Evolutionary conservation across 148 eudicot genomes (phyloP).

Genomic region (Rheum nobile): DNA sequence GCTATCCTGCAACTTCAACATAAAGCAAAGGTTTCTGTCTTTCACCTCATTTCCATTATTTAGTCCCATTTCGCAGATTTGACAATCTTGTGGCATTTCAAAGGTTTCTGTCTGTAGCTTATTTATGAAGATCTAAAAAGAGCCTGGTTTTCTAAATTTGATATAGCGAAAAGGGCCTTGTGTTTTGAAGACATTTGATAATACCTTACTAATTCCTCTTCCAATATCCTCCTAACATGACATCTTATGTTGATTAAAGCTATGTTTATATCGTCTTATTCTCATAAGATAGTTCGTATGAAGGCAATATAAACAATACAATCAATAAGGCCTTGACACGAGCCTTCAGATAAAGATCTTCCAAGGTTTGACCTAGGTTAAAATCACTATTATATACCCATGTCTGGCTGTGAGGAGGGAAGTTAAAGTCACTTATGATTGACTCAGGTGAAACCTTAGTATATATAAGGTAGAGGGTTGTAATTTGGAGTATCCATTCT

Average conservation of each 20-base stretch:
- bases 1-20: conserved; percentile 60
- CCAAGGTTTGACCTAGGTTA: too few species aligned
- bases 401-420: too few species aligned
- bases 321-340: neutral
- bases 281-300: neutral
- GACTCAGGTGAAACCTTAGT: too few species aligned
- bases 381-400: too few species aligned
- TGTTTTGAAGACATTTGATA: neutral
- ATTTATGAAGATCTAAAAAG: too few species aligned
- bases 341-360: too few species aligned
- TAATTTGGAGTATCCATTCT: too few species aligned
- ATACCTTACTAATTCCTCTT: neutral
- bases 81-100: neutral
- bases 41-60: neutral
- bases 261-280: neutral
- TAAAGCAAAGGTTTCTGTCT: conserved; percentile 72
- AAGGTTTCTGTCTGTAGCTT: neutral
- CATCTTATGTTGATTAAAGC: neutral
- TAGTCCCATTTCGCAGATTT: conserved; percentile 4
- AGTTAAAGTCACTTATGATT: too few species aligned
- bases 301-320: neutral
- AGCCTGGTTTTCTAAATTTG: neutral
- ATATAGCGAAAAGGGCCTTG: neutral
- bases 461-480: too few species aligned
- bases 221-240: neutral